Evolutionary conservation across 345 rosid species (phyloP).

Genomic region (Psidium friedrichsthalianum): DNA sequence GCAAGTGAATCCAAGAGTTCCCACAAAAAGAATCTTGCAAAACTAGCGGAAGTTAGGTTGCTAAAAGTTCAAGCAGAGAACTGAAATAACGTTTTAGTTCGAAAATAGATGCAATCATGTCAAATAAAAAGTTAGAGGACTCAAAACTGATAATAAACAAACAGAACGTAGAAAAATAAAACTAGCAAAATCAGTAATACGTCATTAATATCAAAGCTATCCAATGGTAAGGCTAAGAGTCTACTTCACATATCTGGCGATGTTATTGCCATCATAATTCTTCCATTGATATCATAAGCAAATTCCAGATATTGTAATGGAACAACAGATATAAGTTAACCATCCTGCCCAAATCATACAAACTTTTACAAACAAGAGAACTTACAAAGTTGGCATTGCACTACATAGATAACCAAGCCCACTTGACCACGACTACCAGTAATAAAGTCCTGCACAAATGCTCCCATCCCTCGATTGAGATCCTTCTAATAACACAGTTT

Average conservation of each 20-base stretch:
- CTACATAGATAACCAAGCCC: background rate
- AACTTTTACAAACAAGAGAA: background rate
- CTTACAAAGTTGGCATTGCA: background rate
- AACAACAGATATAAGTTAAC: background rate
- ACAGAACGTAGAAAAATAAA: background rate
- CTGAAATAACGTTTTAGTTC: background rate
- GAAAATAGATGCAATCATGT: background rate
- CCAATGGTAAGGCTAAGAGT: background rate
- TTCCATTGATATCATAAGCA: background rate
- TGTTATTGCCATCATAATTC: background rate
- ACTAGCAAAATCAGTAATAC: background rate
- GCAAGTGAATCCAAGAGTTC: background rate
- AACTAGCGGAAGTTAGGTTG: background rate
- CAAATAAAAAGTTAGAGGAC: background rate
- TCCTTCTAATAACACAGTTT: background rate
- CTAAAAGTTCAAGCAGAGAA: background rate
- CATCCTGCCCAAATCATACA: background rate
- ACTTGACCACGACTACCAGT: background rate
- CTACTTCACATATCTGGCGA: background rate
- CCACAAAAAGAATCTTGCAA: background rate
- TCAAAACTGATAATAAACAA: background rate
- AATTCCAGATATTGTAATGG: background rate
- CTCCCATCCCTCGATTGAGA: background rate
- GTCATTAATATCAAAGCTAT: background rate
- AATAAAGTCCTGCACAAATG: background rate